A percentile compares a stretch with the other conserved stretches of the same genome.
Evolutionary conservation across 306 rosid species (phyloP).

Genomic region (Inga leiocalycina): DNA sequence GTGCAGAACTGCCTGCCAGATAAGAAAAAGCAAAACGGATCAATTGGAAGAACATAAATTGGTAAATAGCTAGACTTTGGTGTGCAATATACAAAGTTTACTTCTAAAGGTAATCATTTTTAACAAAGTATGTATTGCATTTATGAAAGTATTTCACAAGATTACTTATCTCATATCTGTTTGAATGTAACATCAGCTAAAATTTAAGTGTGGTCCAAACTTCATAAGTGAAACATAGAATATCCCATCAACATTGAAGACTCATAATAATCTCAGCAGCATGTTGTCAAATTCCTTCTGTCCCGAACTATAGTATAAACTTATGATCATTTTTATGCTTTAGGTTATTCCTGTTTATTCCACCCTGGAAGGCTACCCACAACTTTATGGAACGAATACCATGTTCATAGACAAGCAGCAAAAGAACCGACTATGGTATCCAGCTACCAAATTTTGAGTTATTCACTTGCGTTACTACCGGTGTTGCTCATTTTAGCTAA

Average conservation of each 20-base stretch:
- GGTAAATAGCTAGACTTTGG: not conserved
- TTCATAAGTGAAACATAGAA: not conserved
- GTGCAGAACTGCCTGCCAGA: conserved; percentile 92
- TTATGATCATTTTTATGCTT: not conserved
- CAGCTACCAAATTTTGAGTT: not conserved
- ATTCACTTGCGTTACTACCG: not conserved
- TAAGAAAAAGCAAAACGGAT: conserved; percentile 15
- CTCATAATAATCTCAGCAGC: not conserved
- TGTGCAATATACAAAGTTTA: not conserved
- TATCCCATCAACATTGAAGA: conserved; percentile 21
- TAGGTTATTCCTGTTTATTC: not conserved
- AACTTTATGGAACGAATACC: not conserved
- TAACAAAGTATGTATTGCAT: conserved; percentile 4
- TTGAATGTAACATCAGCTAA: conserved; percentile 1
- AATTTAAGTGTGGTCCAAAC: conserved; percentile 1
- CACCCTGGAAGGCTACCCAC: not conserved
- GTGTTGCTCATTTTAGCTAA: not conserved
- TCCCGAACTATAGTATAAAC: not conserved
- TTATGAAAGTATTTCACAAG: not conserved
- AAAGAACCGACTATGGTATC: not conserved
- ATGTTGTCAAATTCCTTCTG: not conserved
- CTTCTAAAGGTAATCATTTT: conserved; percentile 1
- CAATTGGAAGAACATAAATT: conserved; percentile 2
- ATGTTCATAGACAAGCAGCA: not conserved
- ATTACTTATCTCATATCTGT: not conserved